Base-by-base conservation (phyloP, 2,329 filamentous ascomycete species). In the Talaromyces atroroseus region DNA sequence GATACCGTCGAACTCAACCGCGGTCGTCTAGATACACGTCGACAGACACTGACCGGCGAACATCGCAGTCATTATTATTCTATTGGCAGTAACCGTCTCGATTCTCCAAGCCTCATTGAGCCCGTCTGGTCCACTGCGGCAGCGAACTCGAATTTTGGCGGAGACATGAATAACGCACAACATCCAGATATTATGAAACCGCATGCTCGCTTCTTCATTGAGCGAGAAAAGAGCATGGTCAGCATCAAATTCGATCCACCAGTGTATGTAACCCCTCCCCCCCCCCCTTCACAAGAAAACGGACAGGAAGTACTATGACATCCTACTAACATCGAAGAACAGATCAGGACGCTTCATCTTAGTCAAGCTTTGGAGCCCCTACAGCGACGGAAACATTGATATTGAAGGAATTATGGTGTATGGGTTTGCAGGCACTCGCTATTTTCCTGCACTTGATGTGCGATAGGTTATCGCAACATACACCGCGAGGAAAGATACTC, bases 361-460 rank as follows among this genome's bases (percentile, higher is more conserved):
- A 44, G 78, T 97, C 61, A 96, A 96, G 77, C 83, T 96, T 70
- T 96, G 90, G 89, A 91, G 86, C 64, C 88, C 88, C 1, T 82
- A 83, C 58, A 81, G 84, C 24, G 83, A 86, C 49, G 79, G 82
- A 3, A 95, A 95, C 65, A 95, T 96, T 61, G 91, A 96, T 67
- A 90, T 97, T 40, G 88, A 96, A 70, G 90, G 87, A 47, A 86
- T 96, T 23, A 82, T 91, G 57, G 88, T 86, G 1, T 86, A 88
- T 65, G 92, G 92, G 0, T 96, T 86, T 72, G 89, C 90, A 0
- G 92, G 92, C 4, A 88, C 89, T 10, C 82, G 92, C 58, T 96
- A 86, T 71, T 94, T 95, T 66, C 89, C 90, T 7, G 82, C 86
- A 2, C 74, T 86, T 26, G 80, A 87, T 46, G 67, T 87, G 62